Evolutionary conservation across 1,139 yeast species (phyloP).

Genomic region (Pichiaceae sp.): DNA sequence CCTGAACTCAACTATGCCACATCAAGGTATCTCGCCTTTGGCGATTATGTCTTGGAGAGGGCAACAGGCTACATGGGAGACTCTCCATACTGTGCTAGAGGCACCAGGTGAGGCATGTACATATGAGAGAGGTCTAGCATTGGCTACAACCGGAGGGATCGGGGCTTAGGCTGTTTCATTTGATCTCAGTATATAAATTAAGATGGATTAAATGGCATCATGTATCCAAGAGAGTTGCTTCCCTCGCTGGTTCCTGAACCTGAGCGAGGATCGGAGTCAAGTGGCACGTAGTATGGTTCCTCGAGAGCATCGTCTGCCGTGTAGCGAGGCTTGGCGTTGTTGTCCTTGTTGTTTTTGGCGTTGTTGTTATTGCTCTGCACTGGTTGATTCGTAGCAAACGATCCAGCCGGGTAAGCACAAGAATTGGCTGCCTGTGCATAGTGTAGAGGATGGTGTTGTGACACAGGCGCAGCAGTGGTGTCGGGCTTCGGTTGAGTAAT

Average conservation of each 20-base stretch:
- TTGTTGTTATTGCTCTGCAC: not conserved
- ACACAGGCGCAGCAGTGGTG: slow-evolving; percentile 26
- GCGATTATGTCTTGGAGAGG: slow-evolving; percentile 77
- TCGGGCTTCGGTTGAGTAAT: slow-evolving; percentile 30
- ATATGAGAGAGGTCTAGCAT: too few species aligned
- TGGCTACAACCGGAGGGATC: not conserved
- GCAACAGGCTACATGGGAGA: slow-evolving; percentile 64
- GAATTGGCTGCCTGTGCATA: slow-evolving; percentile 21
- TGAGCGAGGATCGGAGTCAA: not conserved
- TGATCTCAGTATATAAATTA: slow-evolving; percentile 6
- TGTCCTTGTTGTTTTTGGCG: not conserved
- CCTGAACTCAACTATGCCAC: slow-evolving; percentile 52
- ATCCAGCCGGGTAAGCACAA: slow-evolving; percentile 1
- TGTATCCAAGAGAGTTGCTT: slow-evolving; percentile 11
- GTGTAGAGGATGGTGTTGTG: slow-evolving; percentile 43
- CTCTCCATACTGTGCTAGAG: slow-evolving; percentile 56
- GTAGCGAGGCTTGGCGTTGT: too few species aligned
- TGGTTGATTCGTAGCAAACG: not conserved
- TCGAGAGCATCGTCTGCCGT: too few species aligned
- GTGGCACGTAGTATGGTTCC: too few species aligned
- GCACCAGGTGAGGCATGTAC: not conserved
- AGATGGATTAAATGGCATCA: slow-evolving; percentile 30
- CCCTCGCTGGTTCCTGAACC: not conserved
- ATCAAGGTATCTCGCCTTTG: slow-evolving; percentile 64
- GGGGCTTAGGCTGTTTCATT: too few species aligned